Evolutionary conservation across 148 eudicot species (phyloP).

Genomic region (Arctostaphylos glauca): DNA sequence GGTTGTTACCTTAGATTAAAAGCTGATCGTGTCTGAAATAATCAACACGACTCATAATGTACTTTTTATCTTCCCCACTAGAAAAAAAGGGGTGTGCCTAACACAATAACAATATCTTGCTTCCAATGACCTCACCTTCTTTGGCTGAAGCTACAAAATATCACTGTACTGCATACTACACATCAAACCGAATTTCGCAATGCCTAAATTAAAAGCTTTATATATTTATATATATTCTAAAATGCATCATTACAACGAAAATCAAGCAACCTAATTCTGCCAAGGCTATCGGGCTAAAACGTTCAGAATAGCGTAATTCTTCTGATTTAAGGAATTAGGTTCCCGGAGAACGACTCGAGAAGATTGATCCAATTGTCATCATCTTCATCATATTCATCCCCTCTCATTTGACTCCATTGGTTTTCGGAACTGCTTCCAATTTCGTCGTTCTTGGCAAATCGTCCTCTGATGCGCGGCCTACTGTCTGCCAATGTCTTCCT

Average conservation of each 20-base stretch:
- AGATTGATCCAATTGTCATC: slow-evolving; percentile 57
- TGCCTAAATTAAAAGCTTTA: slow-evolving; percentile 9
- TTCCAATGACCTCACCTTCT: not conserved
- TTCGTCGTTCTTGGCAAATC: slow-evolving; percentile 83
- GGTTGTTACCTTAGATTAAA: not conserved
- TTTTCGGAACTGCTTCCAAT: slow-evolving; percentile 31
- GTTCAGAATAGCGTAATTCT: not conserved
- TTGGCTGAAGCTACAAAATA: not conserved
- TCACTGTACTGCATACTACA: not conserved
- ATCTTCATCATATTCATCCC: slow-evolving; percentile 44
- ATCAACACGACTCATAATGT: not conserved
- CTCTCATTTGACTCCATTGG: slow-evolving; percentile 37
- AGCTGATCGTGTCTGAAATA: not conserved
- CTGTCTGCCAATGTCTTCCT: slow-evolving; percentile 94
- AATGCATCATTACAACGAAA: not conserved
- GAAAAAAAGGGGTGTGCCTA: not conserved
- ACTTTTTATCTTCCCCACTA: not conserved
- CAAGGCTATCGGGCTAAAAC: slow-evolving; percentile 5
- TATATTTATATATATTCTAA: not conserved
- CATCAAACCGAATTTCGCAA: not conserved
- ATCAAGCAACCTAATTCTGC: not conserved
- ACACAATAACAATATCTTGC: not conserved
- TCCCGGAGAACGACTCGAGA: slow-evolving; percentile 42
- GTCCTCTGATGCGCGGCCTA: slow-evolving; percentile 79
- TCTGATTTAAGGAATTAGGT: slow-evolving; percentile 25